Percentiles rank a stretch among this genome's conserved stretches.
phyloP scores from a whole-genome alignment of 768 basidiomycete species.

The Naganishia friedmannii region DNA sequence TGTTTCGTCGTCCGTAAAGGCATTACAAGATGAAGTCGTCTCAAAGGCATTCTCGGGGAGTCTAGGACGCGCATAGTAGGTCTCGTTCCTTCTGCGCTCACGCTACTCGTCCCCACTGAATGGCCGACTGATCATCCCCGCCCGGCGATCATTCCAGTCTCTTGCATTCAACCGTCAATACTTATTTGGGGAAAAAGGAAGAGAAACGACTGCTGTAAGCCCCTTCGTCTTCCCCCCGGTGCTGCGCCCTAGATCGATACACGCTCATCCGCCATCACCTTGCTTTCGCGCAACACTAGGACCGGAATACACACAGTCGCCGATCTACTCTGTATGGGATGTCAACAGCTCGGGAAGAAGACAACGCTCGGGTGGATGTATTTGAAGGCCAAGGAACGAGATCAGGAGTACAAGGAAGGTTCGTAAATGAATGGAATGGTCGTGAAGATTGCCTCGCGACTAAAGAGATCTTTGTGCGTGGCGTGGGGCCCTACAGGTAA shows the following conservation, averaged over 20 bases:
- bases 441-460: background rate
- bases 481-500: conserved; percentile 36
- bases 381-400: conserved; percentile 45
- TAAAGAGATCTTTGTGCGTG: background rate
- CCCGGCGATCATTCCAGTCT: conserved; percentile 34
- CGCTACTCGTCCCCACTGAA: background rate
- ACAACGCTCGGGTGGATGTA: conserved; percentile 50
- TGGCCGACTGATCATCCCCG: background rate
- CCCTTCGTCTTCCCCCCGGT: too few relatives aligned
- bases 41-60: conserved; percentile 50
- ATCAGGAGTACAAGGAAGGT: conserved; percentile 53
- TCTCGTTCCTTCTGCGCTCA: background rate
- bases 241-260: background rate
- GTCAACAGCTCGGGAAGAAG: conserved; percentile 25
- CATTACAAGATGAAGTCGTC: conserved; percentile 50
- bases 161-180: conserved; percentile 51
- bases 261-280: background rate
- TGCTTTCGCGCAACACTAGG: too few relatives aligned
- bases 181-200: conserved; percentile 45
- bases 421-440: background rate
- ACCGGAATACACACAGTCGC: conserved; percentile 51
- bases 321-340: conserved; percentile 43
- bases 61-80: conserved; percentile 48
- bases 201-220: conserved; percentile 45
- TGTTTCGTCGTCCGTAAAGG: conserved; percentile 26